These are phyloP conservation scores for Peniophora sp. DNA, from an alignment of 1,284 basidiomycete genomes.

Conservation along the genomic window DNA sequence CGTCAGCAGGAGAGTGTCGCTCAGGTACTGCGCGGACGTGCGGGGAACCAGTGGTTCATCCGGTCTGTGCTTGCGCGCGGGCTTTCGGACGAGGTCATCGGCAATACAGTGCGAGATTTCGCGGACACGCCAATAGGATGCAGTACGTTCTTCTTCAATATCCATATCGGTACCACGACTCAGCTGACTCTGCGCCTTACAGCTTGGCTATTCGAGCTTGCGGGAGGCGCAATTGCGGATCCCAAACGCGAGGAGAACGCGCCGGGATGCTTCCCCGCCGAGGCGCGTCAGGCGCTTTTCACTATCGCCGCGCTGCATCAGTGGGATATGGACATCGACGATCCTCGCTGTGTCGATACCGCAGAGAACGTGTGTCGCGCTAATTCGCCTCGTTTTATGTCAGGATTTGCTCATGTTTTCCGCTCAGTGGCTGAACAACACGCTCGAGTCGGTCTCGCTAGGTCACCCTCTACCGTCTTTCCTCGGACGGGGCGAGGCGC, in stretches of 20 bases:
- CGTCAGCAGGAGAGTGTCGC: slow-evolving; percentile 87
- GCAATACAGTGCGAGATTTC: slow-evolving; percentile 76
- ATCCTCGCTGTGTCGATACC: slow-evolving; percentile 68
- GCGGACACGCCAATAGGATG: slow-evolving; percentile 77
- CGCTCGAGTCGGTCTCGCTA: slow-evolving; percentile 56
- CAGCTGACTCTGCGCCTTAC: slow-evolving; percentile 1
- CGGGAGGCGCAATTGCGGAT: slow-evolving; percentile 75
- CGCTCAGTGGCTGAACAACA: slow-evolving; percentile 68
- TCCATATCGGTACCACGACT: background rate
- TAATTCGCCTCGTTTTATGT: slow-evolving; percentile 7
- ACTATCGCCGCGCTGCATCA: slow-evolving; percentile 87
- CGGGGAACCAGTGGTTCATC: slow-evolving; percentile 84
- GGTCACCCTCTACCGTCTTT: slow-evolving; percentile 83
- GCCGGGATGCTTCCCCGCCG: slow-evolving; percentile 54
- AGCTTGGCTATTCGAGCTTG: slow-evolving; percentile 89
- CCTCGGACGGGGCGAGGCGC: slow-evolving; percentile 62
- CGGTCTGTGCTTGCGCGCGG: slow-evolving; percentile 73
- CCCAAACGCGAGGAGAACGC: slow-evolving; percentile 41
- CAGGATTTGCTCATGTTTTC: slow-evolving; percentile 1
- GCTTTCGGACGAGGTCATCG: slow-evolving; percentile 80
- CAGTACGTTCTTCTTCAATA: slow-evolving; percentile 46
- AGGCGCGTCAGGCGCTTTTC: slow-evolving; percentile 73
- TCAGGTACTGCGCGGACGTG: slow-evolving; percentile 67
- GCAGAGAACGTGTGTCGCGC: slow-evolving; percentile 61
- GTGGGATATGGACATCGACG: slow-evolving; percentile 79